Evolutionary conservation across 352 stramenopile genomes (phyloP).

Genomic region (Peronosclerospora sorghi): DNA sequence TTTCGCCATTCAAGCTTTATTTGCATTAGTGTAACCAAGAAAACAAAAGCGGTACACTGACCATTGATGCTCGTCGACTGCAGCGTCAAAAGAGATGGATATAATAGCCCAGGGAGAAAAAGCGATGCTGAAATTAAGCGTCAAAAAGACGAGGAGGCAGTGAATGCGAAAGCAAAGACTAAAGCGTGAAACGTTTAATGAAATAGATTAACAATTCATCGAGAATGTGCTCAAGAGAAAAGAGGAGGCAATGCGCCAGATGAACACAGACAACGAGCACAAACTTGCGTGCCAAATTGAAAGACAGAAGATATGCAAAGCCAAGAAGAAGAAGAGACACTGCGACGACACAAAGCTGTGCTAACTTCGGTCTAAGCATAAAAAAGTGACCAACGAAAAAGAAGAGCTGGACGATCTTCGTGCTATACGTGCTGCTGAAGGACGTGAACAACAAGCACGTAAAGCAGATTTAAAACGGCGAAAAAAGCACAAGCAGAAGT

Average conservation of each 20-base stretch:
- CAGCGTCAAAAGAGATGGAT: conserved; percentile 37
- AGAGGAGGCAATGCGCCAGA: conserved; percentile 53
- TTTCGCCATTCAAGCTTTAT: too few species aligned
- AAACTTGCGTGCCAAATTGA: conserved; percentile 55
- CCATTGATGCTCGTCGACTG: conserved; percentile 45
- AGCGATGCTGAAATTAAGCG: conserved; percentile 84
- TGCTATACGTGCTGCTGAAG: conserved; percentile 85
- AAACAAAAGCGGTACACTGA: conserved; percentile 77
- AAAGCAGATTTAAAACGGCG: conserved; percentile 74
- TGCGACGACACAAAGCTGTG: conserved; percentile 57
- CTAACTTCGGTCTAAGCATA: conserved; percentile 73
- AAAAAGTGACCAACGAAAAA: conserved; percentile 82
- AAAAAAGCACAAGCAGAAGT: conserved; percentile 82
- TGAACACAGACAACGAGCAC: conserved; percentile 70
- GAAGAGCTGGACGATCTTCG: conserved; percentile 87
- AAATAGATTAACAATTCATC: conserved; percentile 68
- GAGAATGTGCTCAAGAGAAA: conserved; percentile 36
- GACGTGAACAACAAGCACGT: conserved; percentile 76
- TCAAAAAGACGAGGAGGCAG: conserved; percentile 53
- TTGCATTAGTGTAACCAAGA: too few species aligned
- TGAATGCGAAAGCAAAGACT: conserved; percentile 59
- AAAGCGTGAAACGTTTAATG: conserved; percentile 47
- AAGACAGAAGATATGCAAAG: conserved; percentile 56
- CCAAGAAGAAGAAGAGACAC: conserved; percentile 53
- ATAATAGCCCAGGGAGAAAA: conserved; percentile 67